Percentiles rank a stretch among this genome's conserved stretches.
phyloP scores from a whole-genome alignment of 352 stramenopile species.

The Pythium myriotylum region DNA sequence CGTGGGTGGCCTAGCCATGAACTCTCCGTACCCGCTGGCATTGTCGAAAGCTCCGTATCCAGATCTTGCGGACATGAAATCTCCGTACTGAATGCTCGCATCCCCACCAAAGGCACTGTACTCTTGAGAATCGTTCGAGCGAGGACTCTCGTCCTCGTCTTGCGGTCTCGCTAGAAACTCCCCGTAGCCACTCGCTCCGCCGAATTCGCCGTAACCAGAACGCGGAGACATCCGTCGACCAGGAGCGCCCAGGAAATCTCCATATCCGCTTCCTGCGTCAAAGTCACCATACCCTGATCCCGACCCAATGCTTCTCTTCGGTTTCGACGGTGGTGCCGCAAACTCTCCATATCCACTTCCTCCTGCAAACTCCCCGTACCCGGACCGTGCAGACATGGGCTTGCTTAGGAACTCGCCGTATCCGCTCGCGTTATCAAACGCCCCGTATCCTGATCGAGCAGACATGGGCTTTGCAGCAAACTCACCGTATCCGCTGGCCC shows the following conservation, averaged over 20 bases:
- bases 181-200: slow-evolving; percentile 26
- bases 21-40: slow-evolving; percentile 24
- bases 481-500: slow-evolving; percentile 32
- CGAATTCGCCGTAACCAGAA: slow-evolving; percentile 34
- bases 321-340: not conserved
- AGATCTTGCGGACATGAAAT: slow-evolving; percentile 20
- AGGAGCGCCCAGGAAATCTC: slow-evolving; percentile 9
- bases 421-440: slow-evolving; percentile 30
- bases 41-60: slow-evolving; percentile 43
- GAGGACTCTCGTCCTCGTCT: not conserved
- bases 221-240: slow-evolving; percentile 3
- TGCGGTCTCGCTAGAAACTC: slow-evolving; percentile 10
- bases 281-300: slow-evolving; percentile 35
- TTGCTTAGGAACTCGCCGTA: slow-evolving; percentile 41
- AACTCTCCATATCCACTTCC: not conserved
- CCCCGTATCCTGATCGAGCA: slow-evolving; percentile 33
- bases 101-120: slow-evolving; percentile 23
- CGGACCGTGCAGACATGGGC: slow-evolving; percentile 13
- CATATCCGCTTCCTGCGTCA: slow-evolving; percentile 34
- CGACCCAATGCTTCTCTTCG: not conserved
- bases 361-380: too few relatives aligned
- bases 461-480: slow-evolving; percentile 22
- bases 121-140: slow-evolving; percentile 2
- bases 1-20: slow-evolving; percentile 4
- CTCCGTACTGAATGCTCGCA: slow-evolving; percentile 17